A percentile compares a stretch with the other conserved stretches of the same genome.
Conservation (phyloP, 768 basidiomycete genomes). For the Coprinopsis cinerea region DNA sequence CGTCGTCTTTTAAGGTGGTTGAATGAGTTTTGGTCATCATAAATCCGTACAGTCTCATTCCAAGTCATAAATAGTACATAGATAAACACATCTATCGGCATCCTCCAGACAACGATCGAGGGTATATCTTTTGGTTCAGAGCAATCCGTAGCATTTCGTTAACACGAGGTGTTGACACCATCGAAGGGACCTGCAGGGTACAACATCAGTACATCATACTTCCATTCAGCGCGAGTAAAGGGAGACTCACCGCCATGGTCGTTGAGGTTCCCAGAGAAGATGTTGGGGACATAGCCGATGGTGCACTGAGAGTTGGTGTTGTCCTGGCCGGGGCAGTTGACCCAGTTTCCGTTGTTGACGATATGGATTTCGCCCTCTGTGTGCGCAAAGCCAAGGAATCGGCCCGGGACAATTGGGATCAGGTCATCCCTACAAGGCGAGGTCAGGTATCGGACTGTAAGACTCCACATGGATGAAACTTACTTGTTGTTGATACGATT, state of each 20-base stretch:
- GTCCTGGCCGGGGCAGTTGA: slow-evolving; percentile 38
- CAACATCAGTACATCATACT: background rate
- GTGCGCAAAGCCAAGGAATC: slow-evolving; percentile 44
- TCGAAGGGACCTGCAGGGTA: background rate
- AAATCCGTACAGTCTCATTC: no score
- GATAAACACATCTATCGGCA: no score
- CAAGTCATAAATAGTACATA: no score
- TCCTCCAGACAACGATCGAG: background rate
- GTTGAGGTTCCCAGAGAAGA: slow-evolving; percentile 41
- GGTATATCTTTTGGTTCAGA: background rate
- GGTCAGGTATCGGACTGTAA: background rate
- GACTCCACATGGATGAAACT: slow-evolving; percentile 7
- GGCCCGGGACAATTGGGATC: slow-evolving; percentile 53
- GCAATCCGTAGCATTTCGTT: background rate
- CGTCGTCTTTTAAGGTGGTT: no score
- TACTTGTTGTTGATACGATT: slow-evolving; percentile 35
- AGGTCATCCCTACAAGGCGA: slow-evolving; percentile 23
- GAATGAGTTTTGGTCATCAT: no score
- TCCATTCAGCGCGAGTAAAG: background rate
- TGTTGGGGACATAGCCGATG: slow-evolving; percentile 46
- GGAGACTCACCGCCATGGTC: slow-evolving; percentile 33
- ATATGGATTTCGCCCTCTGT: slow-evolving; percentile 54
- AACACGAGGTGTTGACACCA: background rate
- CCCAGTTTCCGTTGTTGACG: slow-evolving; percentile 29
- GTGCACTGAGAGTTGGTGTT: slow-evolving; percentile 51